Evolutionary conservation across 495 filamentous ascomycete genomes (phyloP).

Genomic region (Glonium stellatum): DNA sequence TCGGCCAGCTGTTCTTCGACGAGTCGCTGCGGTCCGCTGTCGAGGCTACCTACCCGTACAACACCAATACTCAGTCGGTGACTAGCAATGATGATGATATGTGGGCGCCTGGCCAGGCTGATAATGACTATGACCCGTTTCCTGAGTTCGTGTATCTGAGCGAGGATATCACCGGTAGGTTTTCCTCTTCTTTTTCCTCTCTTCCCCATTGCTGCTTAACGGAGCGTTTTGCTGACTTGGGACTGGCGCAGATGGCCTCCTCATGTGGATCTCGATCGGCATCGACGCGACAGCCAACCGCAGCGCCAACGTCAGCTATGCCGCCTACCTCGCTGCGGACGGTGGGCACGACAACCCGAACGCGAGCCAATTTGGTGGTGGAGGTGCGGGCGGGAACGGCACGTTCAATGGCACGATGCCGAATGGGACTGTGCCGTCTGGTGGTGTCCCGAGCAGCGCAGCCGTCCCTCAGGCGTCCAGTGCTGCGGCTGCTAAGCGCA

Average conservation of each 20-base stretch:
- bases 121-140: constrained; percentile 49
- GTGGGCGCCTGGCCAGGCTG: constrained; percentile 47
- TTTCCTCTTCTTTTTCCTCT: background rate
- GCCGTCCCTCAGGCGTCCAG: background rate
- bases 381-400: constrained; percentile 4
- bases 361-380: background rate
- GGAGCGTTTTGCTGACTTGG: background rate
- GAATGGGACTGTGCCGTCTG: constrained; percentile 7
- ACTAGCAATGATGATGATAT: constrained; percentile 52
- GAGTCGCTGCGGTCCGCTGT: constrained; percentile 51
- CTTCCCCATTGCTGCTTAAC: background rate
- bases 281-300: constrained; percentile 37
- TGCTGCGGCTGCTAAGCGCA: background rate
- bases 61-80: constrained; percentile 47
- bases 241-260: constrained; percentile 38
- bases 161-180: constrained; percentile 31
- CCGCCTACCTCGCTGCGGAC: constrained; percentile 6
- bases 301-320: constrained; percentile 12
- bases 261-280: constrained; percentile 52
- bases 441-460: background rate
- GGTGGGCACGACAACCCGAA: constrained; percentile 5
- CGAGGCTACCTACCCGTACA: constrained; percentile 49
- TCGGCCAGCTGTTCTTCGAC: constrained; percentile 61
- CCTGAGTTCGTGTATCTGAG: constrained; percentile 51
- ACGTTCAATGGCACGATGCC: constrained; percentile 14